Evolutionary conservation across 805 yeast genomes (phyloP).

Genomic region (Starmerella riodocensis): DNA sequence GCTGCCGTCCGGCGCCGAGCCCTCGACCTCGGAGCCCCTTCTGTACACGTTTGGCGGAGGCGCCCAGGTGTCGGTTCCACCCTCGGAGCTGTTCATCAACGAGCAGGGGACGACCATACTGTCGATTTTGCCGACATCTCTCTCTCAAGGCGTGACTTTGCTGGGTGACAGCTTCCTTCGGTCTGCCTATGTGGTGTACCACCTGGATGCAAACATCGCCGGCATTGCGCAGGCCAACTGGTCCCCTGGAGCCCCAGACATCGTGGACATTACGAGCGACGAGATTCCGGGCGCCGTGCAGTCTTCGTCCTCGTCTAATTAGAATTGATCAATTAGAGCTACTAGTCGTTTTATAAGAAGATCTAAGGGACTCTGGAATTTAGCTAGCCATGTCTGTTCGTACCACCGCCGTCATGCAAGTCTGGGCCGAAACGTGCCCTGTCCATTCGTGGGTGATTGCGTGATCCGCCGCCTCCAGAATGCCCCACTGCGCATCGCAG

Average conservation of each 20-base stretch:
- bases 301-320: neutral
- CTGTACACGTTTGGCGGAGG: conserved; percentile 18
- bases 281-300: conserved; percentile 24
- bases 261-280: conserved; percentile 21
- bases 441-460: too few species aligned
- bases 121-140: conserved; percentile 12
- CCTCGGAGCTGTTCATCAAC: conserved; percentile 21
- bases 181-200: conserved; percentile 51
- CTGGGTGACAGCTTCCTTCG: conserved; percentile 54
- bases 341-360: too few species aligned
- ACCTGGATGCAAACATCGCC: conserved; percentile 42
- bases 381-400: too few species aligned
- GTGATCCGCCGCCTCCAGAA: too few species aligned
- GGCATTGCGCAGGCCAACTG: conserved; percentile 41
- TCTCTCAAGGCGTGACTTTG: conserved; percentile 20
- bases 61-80: conserved; percentile 19
- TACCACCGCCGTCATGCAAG: too few species aligned
- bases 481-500: too few species aligned
- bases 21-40: conserved; percentile 5
- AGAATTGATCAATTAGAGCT: too few species aligned
- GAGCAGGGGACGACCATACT: conserved; percentile 1
- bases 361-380: too few species aligned
- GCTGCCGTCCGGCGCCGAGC: conserved; percentile 1
- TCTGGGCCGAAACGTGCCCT: too few species aligned
- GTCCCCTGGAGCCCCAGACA: conserved; percentile 20